These are phyloP conservation scores for Leishmania martiniquensis DNA, from an alignment of 208 protist genomes.

Conservation along the genomic window DNA sequence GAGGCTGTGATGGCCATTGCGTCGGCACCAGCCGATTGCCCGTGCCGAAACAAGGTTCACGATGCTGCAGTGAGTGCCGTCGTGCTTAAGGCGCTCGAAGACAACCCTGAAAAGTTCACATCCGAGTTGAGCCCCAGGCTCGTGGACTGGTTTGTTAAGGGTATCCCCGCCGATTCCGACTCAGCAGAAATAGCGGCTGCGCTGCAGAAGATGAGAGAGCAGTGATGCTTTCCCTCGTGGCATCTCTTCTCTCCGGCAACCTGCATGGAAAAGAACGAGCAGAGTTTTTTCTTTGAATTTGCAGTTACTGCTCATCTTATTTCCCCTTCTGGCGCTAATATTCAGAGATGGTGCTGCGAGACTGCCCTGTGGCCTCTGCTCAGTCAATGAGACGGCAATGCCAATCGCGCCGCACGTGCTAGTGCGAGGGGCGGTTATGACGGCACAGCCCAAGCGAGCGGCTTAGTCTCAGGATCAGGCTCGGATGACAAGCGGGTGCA, in stretches of 20 bases:
- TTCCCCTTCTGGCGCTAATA: neutral
- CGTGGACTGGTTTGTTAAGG: neutral
- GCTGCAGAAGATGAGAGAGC: neutral
- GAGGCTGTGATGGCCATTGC: slow-evolving; percentile 33
- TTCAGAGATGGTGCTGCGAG: neutral
- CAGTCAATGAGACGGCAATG: neutral
- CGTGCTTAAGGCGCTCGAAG: slow-evolving; percentile 36
- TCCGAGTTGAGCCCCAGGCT: slow-evolving; percentile 9
- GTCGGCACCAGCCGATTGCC: slow-evolving; percentile 29
- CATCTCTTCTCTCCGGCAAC: neutral
- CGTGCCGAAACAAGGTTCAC: slow-evolving; percentile 44
- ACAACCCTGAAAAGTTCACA: slow-evolving; percentile 34
- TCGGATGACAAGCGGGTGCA: too few species aligned
- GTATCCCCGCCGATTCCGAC: slow-evolving; percentile 1
- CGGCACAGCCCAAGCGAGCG: neutral
- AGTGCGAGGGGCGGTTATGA: neutral
- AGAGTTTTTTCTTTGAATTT: neutral
- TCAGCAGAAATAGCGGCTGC: neutral
- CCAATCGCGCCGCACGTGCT: neutral
- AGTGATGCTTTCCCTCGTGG: neutral
- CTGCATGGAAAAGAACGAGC: too few species aligned
- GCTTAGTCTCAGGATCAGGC: neutral
- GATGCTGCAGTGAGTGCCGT: slow-evolving; percentile 43
- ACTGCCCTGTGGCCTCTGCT: neutral
- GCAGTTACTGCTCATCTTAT: neutral